Evolutionary conservation across 805 yeast species (phyloP).

Genomic region (Pichia scutulata): DNA sequence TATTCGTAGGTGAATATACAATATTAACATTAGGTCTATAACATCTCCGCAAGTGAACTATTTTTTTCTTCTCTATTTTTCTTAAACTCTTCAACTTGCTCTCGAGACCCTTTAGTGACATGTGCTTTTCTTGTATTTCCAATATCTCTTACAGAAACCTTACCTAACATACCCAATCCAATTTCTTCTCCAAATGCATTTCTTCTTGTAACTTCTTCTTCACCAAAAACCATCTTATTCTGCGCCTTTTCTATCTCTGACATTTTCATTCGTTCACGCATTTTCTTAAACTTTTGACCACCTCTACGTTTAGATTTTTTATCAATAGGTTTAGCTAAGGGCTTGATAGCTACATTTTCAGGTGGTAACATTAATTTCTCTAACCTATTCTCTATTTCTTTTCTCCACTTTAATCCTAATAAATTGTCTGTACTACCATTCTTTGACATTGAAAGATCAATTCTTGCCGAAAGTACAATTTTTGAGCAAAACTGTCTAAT

Average conservation of each 20-base stretch:
- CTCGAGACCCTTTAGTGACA: conserved; percentile 11
- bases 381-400: conserved; percentile 55
- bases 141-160: conserved; percentile 15
- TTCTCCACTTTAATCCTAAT: conserved; percentile 50
- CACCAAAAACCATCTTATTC: conserved; percentile 78
- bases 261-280: conserved; percentile 72
- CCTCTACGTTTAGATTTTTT: conserved; percentile 76
- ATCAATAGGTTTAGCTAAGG: conserved; percentile 67
- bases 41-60: neutral
- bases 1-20: too few relatives aligned
- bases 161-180: conserved; percentile 68
- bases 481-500: conserved; percentile 76
- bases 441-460: conserved; percentile 42
- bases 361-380: conserved; percentile 78
- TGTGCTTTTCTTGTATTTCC: conserved; percentile 8
- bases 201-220: conserved; percentile 51
- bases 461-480: conserved; percentile 70
- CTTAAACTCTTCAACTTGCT: conserved; percentile 10
- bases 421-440: conserved; percentile 27
- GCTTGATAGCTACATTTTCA: conserved; percentile 56
- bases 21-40: neutral
- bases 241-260: conserved; percentile 79
- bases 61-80: neutral
- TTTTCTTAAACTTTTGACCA: conserved; percentile 71
- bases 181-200: conserved; percentile 74